Conservation (phyloP, 2,329 filamentous ascomycete species). For the Zasmidium angulare region DNA sequence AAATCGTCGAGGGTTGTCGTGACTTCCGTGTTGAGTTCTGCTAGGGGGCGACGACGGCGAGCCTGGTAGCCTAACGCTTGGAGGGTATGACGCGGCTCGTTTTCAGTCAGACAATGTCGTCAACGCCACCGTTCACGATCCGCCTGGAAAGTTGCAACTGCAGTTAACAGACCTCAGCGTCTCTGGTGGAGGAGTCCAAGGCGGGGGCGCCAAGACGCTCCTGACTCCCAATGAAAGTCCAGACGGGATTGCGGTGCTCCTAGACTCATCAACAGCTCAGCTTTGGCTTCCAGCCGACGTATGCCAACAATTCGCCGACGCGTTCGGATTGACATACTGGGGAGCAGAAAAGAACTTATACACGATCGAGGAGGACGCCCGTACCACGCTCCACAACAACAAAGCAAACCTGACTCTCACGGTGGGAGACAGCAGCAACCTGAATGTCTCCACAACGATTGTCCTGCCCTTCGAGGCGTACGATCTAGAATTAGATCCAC, state of each 20-base stretch:
- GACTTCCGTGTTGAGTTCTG: too few relatives aligned
- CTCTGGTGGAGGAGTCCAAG: slow-evolving; percentile 1
- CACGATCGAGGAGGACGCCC: slow-evolving; percentile 42
- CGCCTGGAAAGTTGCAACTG: background rate
- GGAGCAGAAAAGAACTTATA: slow-evolving; percentile 39
- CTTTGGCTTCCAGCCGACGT: slow-evolving; percentile 42
- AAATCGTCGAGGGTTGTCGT: too few relatives aligned
- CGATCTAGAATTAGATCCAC: slow-evolving; percentile 27
- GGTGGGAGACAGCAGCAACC: background rate
- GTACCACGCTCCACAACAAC: slow-evolving; percentile 31
- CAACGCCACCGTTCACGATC: background rate
- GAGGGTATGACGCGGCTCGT: slow-evolving; percentile 43
- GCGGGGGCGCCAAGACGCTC: slow-evolving; percentile 3
- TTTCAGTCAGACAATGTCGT: slow-evolving; percentile 28
- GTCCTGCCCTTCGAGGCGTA: slow-evolving; percentile 33
- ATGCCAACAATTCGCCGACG: slow-evolving; percentile 41
- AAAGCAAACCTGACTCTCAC: slow-evolving; percentile 42
- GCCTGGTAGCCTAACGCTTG: slow-evolving; percentile 37
- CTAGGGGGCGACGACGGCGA: background rate
- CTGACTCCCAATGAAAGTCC: background rate
- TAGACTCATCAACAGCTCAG: slow-evolving; percentile 43
- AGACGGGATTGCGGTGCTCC: slow-evolving; percentile 5
- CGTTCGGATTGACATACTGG: slow-evolving; percentile 41
- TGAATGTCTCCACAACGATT: slow-evolving; percentile 21
- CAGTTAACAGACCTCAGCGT: background rate